Evolutionary conservation across 768 basidiomycete species (phyloP), one percentile per base, ranked within the genome.

Genomic region (Xanthoconium purpureum): DNA sequence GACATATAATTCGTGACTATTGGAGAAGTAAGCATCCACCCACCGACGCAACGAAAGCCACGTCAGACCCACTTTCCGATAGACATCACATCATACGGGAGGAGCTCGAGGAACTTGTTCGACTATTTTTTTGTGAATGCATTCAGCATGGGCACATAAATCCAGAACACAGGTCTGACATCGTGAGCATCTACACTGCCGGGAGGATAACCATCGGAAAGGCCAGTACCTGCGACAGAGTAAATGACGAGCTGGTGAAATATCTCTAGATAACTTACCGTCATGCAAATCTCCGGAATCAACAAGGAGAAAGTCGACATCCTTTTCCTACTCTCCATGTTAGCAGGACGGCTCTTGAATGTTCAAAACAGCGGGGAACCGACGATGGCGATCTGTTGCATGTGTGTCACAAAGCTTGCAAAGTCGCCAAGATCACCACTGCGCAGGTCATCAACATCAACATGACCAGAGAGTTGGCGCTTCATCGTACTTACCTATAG

Each of bases 221-320:
- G 75, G 0, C 91, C 91, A 57, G 87, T 91, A 1, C 87, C 86
- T 84, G 63, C 38, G 30, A 14, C 24, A 3, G 32, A 4, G 40
- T 66, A 17, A 55, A 18, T 18, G 8, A 9, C 24, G 29, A 33
- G 15, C 3, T 4, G 18, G 30, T 36, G 33, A 50, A 37, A 44
- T 7, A 50, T 35, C 35, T 52, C 37, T 32, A 17, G 20, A 14
- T n/a, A 2, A 29, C 10, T 47, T 55, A 73, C 88, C 87, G 64
- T 89, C 88, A 56, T 89, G 88, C 49, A 89, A 63, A 65, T 89
- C 88, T n/a, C 88, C 91, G 51, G 85, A 84, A 63, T 93, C 90
- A n/a, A 94, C 83, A 15, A 96, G 75, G 14, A 96, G 77, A 2
- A 95, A 79, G 69, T 95, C 94, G 28, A 91, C 89, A 39, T 89